These are phyloP conservation scores for Candida sp. DNA, from an alignment of 1,139 yeast species.

Conservation along the genomic window DNA sequence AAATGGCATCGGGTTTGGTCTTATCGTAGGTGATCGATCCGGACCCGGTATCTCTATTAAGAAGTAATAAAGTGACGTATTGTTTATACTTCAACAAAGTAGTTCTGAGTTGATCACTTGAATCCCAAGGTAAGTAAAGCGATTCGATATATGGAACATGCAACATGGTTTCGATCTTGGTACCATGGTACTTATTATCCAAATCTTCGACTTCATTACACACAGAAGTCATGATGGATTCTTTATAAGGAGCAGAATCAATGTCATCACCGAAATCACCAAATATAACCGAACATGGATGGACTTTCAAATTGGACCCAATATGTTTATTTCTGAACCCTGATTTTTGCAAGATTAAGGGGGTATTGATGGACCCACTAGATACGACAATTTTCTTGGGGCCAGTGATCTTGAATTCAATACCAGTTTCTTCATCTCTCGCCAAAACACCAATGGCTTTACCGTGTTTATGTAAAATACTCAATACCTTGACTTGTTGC, in stretches of 20 bases:
- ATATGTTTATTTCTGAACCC: conserved; percentile 53
- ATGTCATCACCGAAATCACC: conserved; percentile 42
- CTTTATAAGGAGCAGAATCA: conserved; percentile 32
- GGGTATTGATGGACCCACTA: conserved; percentile 54
- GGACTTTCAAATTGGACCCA: conserved; percentile 53
- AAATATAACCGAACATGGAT: conserved; percentile 43
- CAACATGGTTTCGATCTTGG: conserved; percentile 50
- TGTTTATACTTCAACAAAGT: conserved; percentile 38
- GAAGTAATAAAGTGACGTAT: conserved; percentile 34
- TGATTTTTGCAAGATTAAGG: conserved; percentile 46
- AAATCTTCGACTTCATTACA: conserved; percentile 48
- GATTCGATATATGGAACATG: conserved; percentile 44
- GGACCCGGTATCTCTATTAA: conserved; percentile 45
- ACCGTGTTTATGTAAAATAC: conserved; percentile 38
- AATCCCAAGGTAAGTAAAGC: conserved; percentile 43
- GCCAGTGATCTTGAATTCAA: conserved; percentile 35
- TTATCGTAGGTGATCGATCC: conserved; percentile 40
- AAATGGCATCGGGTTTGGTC: conserved; percentile 31
- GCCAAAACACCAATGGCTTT: conserved; percentile 45
- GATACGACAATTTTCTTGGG: conserved; percentile 47
- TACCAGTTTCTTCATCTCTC: conserved; percentile 25
- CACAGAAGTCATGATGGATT: conserved; percentile 52
- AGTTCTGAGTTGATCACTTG: conserved; percentile 31
- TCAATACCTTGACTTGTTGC: conserved; percentile 43
- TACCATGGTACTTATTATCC: conserved; percentile 58